A percentile compares a stretch with the other conserved stretches of the same genome.
phyloP scores from a whole-genome alignment of 164 flowering plant species.

The Vitis rotundifolia region DNA sequence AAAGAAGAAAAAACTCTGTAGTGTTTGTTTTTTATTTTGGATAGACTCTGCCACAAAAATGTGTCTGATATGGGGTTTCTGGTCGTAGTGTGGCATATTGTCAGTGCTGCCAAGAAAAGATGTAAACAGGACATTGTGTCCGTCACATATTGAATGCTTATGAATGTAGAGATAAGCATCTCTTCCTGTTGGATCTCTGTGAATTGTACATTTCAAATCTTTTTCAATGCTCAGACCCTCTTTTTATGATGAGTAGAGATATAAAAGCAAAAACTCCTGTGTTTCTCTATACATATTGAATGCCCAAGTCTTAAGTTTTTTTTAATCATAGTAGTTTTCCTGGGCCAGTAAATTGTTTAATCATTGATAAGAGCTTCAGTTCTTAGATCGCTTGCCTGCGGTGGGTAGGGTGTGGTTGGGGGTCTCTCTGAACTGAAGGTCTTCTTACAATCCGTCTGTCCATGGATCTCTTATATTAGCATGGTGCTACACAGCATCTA shows the following conservation, averaged over 20 bases:
- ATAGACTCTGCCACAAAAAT: background rate
- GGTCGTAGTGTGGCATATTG: background rate
- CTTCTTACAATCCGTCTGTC: no score
- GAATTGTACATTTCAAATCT: background rate
- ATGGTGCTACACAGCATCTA: slow-evolving; percentile 18
- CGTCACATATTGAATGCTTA: slow-evolving; percentile 7
- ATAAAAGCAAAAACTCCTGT: no score
- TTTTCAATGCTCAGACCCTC: background rate
- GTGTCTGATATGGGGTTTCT: background rate
- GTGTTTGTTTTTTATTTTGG: no score
- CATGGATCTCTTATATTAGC: no score
- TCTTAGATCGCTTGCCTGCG: no score
- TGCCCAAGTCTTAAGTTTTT: no score
- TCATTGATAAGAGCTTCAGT: no score
- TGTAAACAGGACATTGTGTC: slow-evolving; percentile 4
- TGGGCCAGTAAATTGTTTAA: no score
- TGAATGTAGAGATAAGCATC: slow-evolving; percentile 12
- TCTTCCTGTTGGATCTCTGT: background rate
- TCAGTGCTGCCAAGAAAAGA: background rate
- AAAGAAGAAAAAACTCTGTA: background rate
- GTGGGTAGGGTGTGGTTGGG: no score
- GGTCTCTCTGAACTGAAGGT: no score
- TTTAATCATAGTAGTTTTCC: no score
- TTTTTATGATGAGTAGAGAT: background rate
- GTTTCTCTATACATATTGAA: no score